A percentile compares a stretch with the other conserved stretches of the same genome.
These are phyloP conservation scores for Apiotrichum siamense DNA, from an alignment of 1,284 basidiomycete genomes.

Conservation along the genomic window DNA sequence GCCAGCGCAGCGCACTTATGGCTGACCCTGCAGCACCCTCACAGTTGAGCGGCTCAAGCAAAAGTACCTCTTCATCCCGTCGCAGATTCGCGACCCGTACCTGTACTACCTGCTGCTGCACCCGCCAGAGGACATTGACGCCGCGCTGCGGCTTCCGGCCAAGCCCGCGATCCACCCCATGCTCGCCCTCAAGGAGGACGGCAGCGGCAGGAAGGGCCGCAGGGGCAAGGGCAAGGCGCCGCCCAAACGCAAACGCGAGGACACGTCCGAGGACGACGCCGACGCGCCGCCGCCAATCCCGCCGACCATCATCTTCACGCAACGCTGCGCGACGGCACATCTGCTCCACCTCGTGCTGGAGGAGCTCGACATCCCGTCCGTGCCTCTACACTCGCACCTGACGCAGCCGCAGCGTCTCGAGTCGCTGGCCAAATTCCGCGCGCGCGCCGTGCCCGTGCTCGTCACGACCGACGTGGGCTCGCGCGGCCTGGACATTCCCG, in stretches of 20 bases:
- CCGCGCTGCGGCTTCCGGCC: conserved; percentile 32
- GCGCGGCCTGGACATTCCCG: conserved; percentile 88
- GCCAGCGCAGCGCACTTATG: background rate
- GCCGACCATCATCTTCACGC: conserved; percentile 92
- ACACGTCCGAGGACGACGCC: conserved; percentile 40
- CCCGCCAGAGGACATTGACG: conserved; percentile 67
- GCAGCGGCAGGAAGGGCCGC: conserved; percentile 1
- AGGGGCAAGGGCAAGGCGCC: background rate
- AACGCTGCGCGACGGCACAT: conserved; percentile 78
- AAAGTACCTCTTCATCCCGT: conserved; percentile 86
- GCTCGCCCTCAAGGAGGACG: background rate
- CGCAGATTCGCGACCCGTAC: conserved; percentile 89
- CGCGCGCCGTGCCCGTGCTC: conserved; percentile 80
- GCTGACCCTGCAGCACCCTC: conserved; percentile 58
- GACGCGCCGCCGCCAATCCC: conserved; percentile 59
- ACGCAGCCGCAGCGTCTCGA: conserved; percentile 77
- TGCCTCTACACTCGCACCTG: conserved; percentile 86
- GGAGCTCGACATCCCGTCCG: conserved; percentile 71
- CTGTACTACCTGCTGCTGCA: conserved; percentile 84
- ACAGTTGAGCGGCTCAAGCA: conserved; percentile 82
- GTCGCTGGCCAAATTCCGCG: conserved; percentile 80
- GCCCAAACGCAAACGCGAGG: conserved; percentile 27
- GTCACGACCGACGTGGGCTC: conserved; percentile 93
- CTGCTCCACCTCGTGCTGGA: conserved; percentile 78
- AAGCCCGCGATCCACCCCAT: conserved; percentile 22